Conservation (phyloP, 371 early-diverging fungal genomes). For the Umbelopsis sp. region DNA sequence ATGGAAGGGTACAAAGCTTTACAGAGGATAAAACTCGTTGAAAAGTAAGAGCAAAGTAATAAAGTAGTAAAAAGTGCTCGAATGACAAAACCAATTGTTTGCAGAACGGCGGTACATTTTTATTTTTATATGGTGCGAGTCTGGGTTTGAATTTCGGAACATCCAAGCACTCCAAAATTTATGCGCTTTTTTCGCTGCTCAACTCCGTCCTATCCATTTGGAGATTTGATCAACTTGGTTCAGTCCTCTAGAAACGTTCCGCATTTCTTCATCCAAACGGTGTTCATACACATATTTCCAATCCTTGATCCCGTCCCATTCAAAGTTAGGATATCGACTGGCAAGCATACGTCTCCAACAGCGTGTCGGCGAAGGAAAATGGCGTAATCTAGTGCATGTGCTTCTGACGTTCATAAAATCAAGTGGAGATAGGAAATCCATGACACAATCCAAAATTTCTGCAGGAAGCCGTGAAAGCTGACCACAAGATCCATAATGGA, state of each 20-base stretch:
- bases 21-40: background rate
- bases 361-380: background rate
- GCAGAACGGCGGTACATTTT: no score
- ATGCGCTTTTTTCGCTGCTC: conserved; percentile 13
- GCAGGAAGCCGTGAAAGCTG: background rate
- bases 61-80: no score
- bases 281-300: conserved; percentile 16
- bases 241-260: conserved; percentile 7
- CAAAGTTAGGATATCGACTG: conserved; percentile 1
- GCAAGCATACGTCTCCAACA: conserved; percentile 5
- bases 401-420: background rate
- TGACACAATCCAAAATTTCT: conserved; percentile 2
- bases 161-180: background rate
- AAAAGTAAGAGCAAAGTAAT: background rate
- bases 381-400: conserved; percentile 2
- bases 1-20: no score
- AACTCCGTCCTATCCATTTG: conserved; percentile 16
- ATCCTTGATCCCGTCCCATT: background rate
- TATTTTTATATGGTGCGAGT: no score
- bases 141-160: no score
- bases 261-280: conserved; percentile 7
- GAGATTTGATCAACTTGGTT: conserved; percentile 2
- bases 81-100: no score
- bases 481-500: background rate
- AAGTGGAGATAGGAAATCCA: background rate